Percentiles rank a stretch among this genome's conserved stretches.
phyloP scores from a whole-genome alignment of 257 asterid genomes.

The Ilex aquifolium region DNA sequence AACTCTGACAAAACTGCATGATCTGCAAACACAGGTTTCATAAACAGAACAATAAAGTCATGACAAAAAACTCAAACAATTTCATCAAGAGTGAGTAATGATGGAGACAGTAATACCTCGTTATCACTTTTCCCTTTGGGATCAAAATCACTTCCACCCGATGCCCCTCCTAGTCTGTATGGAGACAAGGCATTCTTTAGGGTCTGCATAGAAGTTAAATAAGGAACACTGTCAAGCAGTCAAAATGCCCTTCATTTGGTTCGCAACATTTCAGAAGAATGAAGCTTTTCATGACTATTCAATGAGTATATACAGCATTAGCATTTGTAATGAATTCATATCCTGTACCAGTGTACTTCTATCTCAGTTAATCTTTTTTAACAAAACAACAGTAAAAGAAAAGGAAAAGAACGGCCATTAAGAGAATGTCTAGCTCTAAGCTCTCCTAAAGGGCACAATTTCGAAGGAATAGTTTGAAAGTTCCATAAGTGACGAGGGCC shows the following conservation, averaged over 20 bases:
- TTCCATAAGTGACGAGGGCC: neutral
- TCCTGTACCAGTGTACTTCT: no score
- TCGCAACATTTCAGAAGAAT: neutral
- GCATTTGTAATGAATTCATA: no score
- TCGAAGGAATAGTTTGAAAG: neutral
- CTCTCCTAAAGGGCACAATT: neutral
- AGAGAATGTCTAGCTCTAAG: no score
- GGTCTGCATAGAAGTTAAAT: slow-evolving; percentile 51
- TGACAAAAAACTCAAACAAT: slow-evolving; percentile 12
- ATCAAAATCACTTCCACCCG: slow-evolving; percentile 98
- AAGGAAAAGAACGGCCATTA: no score
- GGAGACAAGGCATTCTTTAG: slow-evolving; percentile 96
- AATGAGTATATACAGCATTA: neutral
- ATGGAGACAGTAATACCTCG: slow-evolving; percentile 52
- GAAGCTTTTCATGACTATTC: neutral
- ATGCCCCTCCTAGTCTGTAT: slow-evolving; percentile 94
- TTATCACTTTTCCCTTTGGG: slow-evolving; percentile 86
- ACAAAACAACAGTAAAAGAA: no score
- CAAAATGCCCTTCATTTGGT: neutral
- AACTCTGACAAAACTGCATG: slow-evolving; percentile 97
- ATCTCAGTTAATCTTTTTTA: no score
- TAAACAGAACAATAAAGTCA: slow-evolving; percentile 13
- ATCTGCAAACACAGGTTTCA: slow-evolving; percentile 38
- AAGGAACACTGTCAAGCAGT: slow-evolving; percentile 19
- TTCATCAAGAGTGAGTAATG: neutral